Percentiles rank a stretch among this genome's conserved stretches.
Evolutionary conservation across 768 basidiomycete species (phyloP).

Genomic region (Tylopilus intermedius): DNA sequence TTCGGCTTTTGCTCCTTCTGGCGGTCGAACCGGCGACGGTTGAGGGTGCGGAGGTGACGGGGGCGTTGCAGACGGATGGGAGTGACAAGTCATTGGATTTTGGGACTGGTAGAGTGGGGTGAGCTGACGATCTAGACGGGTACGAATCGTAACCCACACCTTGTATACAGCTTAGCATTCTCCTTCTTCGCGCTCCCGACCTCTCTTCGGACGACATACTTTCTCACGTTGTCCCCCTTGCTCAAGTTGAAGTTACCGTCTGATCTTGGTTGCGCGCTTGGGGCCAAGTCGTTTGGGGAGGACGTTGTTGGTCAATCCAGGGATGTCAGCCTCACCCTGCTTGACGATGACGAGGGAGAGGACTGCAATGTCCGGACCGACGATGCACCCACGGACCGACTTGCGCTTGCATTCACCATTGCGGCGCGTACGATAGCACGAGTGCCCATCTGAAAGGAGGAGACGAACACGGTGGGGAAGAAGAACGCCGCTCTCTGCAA

Average conservation of each 20-base stretch:
- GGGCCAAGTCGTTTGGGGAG: conserved; percentile 95
- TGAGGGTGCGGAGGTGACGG: conserved; percentile 85
- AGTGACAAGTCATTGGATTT: conserved; percentile 95
- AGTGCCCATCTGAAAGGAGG: conserved; percentile 93
- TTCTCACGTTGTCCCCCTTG: conserved; percentile 98
- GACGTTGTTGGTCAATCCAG: conserved; percentile 86
- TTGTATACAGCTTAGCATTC: conserved; percentile 92
- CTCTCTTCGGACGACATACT: conserved; percentile 93
- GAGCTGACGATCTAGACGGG: neutral
- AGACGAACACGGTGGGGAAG: conserved; percentile 91
- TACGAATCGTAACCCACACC: conserved; percentile 56
- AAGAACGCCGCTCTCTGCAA: conserved; percentile 31
- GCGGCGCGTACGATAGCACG: conserved; percentile 92
- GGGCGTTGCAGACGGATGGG: conserved; percentile 94
- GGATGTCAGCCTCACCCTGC: conserved; percentile 87
- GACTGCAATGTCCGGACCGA: conserved; percentile 93
- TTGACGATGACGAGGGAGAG: conserved; percentile 93
- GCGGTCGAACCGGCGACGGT: conserved; percentile 79
- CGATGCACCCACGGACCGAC: conserved; percentile 97
- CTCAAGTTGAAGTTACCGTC: conserved; percentile 94
- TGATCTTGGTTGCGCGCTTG: conserved; percentile 96
- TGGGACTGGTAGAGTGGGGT: conserved; percentile 52
- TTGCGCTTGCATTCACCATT: conserved; percentile 97
- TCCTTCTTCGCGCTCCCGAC: conserved; percentile 87
- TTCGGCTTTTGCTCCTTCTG: conserved; percentile 94